Evolutionary conservation across 2,329 filamentous ascomycete genomes (phyloP).

Genomic region (Fusarium sp.): DNA sequence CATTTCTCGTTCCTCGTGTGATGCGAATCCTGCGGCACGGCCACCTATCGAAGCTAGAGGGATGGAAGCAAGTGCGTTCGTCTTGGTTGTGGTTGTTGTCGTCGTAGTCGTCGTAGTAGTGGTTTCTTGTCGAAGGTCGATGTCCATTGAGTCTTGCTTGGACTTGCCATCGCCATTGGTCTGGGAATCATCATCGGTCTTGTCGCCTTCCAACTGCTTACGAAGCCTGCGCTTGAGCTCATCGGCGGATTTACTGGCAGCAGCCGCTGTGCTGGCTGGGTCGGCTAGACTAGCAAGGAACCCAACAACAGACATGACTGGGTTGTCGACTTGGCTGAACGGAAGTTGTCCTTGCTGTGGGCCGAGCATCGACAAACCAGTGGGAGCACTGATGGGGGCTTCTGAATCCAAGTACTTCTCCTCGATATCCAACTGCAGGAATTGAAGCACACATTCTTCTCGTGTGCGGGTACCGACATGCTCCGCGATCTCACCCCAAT

Average conservation of each 20-base stretch:
- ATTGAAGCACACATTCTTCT: conserved; percentile 97
- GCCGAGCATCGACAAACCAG: conserved; percentile 74
- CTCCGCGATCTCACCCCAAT: conserved; percentile 93
- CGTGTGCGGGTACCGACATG: conserved; percentile 91
- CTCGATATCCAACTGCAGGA: conserved; percentile 95
- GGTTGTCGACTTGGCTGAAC: conserved; percentile 93
- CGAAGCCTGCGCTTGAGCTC: conserved; percentile 85
- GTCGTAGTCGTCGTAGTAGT: conserved; percentile 65
- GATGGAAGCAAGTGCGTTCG: conserved; percentile 73
- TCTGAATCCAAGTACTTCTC: conserved; percentile 94
- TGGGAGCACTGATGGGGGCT: conserved; percentile 61
- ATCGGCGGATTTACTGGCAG: conserved; percentile 87
- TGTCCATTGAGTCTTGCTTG: conserved; percentile 72
- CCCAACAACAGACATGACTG: conserved; percentile 94
- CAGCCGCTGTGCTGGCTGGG: conserved; percentile 88
- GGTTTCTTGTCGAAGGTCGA: conserved; percentile 67
- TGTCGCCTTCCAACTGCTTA: conserved; percentile 75
- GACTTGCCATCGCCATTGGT: conserved; percentile 71
- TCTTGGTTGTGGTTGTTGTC: conserved; percentile 60
- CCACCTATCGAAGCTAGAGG: conserved; percentile 88
- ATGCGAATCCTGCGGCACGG: conserved; percentile 87
- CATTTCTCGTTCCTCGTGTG: conserved; percentile 97
- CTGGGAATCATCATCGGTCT: conserved; percentile 54
- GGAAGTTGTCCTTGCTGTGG: conserved; percentile 83
- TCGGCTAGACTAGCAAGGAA: conserved; percentile 94